phyloP scores from a whole-genome alignment of 2,329 filamentous ascomycete genomes.

The Fusarium dlaminii region DNA sequence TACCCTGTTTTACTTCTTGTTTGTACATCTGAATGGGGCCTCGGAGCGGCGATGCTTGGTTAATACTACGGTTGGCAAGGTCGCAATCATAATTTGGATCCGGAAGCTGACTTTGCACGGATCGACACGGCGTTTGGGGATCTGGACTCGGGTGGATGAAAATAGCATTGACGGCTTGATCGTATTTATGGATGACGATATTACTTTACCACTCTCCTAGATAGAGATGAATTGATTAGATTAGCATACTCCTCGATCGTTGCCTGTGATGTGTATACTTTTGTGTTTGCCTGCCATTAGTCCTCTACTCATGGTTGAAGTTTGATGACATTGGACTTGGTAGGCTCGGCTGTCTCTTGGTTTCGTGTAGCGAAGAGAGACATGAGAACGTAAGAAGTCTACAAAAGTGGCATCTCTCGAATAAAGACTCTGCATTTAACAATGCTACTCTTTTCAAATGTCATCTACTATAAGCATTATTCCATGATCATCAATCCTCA shows the following conservation, averaged over 20 bases:
- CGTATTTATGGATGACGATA: constrained; percentile 41
- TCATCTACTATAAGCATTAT: background rate
- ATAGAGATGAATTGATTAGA: constrained; percentile 36
- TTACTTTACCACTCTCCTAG: constrained; percentile 35
- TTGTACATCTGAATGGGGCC: constrained; percentile 41
- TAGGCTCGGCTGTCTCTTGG: background rate
- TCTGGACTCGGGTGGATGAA: constrained; percentile 33
- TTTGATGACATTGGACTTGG: background rate
- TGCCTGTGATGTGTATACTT: background rate
- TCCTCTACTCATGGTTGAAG: background rate
- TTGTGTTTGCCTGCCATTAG: background rate
- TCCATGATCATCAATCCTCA: background rate
- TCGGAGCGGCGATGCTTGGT: constrained; percentile 33
- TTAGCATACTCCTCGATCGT: background rate
- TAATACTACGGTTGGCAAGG: constrained; percentile 10
- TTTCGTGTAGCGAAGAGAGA: background rate
- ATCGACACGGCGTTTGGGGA: constrained; percentile 37
- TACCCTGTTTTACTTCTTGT: constrained; percentile 40
- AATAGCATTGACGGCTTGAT: constrained; percentile 40
- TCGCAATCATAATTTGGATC: constrained; percentile 32
- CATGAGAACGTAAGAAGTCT: background rate
- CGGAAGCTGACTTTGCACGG: constrained; percentile 29
- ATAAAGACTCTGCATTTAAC: background rate
- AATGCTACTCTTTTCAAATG: background rate
- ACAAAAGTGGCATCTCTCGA: background rate